Base-by-base conservation (phyloP, 345 rosid species). In the Physaria fendleri region DNA sequence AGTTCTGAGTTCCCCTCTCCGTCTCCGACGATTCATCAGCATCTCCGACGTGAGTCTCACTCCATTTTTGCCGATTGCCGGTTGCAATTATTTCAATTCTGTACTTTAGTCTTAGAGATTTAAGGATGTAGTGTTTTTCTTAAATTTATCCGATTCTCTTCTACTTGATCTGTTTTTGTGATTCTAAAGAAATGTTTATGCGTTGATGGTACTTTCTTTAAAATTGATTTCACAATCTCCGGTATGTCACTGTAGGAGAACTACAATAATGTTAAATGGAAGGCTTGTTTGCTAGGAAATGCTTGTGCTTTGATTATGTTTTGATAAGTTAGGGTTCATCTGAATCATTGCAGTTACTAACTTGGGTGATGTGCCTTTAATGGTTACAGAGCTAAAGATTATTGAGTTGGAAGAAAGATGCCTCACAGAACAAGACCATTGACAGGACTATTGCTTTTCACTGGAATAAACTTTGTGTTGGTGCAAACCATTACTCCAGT, bases 341-440 rank as follows among this genome's bases (percentile, higher is more conserved):
- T 4, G 50, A 29, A 9, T 32, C 7, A 10, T 14, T 14, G 33
- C 5, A 5, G 8, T 21, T 40, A 33, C 0, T 58, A n/a, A 27
- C 3, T 47, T 47, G 15, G n/a, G 47, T 22, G 52, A 48, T 44
- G 44, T 52, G 8, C 18, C 12, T 56, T 1, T 12, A 49, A 14
- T 51, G 53, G 47, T 56, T 49, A 33, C 61, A 41, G 65, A 28
- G 45, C 51, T 57, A 34, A 64, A 63, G 37, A 23, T 8, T 53
- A 17, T 15, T 48, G 49, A 30, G 21, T 51, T 27, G 59, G 54
- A n/a, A 64, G 0, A 44, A 57, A 57, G 39, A 79, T 81, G 93
- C 89, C 93, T 4, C 86, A 82, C 61, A 76, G 75, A 68, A 81
- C 81, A 18, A 68, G 83, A 33, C 93, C 89, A 5, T 77, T 81